These are phyloP conservation scores for Coix lacrymajobi DNA, from an alignment of 176 grass and related monocot species.

Conservation along the genomic window DNA sequence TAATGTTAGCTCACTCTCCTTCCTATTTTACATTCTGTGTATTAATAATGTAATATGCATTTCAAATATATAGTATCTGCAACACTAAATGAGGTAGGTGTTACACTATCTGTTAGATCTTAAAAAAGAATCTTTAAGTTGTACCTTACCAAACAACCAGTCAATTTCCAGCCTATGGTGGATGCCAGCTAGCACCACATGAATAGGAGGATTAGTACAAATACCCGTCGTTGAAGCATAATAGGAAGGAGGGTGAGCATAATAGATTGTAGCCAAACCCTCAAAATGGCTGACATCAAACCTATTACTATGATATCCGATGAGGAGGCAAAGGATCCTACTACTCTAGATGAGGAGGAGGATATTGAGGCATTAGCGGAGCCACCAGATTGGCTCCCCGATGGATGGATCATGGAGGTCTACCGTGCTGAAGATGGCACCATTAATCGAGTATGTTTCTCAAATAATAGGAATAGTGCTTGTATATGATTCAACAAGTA, in stretches of 20 bases:
- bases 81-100: background rate
- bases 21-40: background rate
- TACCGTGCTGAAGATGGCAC: background rate
- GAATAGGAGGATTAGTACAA: background rate
- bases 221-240: background rate
- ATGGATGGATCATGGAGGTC: conserved; percentile 4
- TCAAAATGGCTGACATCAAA: background rate
- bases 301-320: background rate
- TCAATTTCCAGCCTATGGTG: background rate
- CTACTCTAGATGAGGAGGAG: background rate
- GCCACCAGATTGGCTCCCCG: background rate
- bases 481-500: background rate
- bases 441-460: conserved; percentile 21
- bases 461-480: background rate
- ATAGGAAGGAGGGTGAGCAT: no score
- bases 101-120: background rate
- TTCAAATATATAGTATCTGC: background rate
- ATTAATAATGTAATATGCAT: background rate
- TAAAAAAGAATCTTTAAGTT: background rate
- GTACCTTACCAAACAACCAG: no score
- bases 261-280: background rate
- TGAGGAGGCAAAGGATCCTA: background rate
- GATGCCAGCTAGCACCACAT: background rate
- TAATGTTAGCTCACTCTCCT: background rate
- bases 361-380: background rate